Evolutionary conservation across 2,329 filamentous ascomycete species (phyloP).

Genomic region (Pestalotiopsis sp.): DNA sequence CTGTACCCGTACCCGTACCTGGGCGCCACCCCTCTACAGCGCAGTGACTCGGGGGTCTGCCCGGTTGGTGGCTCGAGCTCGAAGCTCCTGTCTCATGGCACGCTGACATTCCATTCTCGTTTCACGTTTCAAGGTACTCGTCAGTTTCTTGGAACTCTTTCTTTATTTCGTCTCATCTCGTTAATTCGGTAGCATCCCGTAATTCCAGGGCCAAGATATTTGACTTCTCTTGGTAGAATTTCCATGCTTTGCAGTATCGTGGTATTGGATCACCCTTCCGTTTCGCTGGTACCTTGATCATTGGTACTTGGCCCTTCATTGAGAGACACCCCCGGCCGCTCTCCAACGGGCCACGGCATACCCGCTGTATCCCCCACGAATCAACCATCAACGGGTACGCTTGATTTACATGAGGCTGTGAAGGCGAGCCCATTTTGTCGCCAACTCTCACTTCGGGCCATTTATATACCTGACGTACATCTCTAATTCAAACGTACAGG

Average conservation of each 20-base stretch:
- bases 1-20: not conserved
- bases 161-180: slow-evolving; percentile 2
- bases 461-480: not conserved
- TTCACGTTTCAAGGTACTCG: not conserved
- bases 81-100: not conserved
- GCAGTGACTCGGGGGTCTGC: not conserved
- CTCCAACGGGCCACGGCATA: not conserved
- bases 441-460: not conserved
- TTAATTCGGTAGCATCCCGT: not conserved
- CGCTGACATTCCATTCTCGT: not conserved
- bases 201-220: slow-evolving; percentile 1
- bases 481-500: not conserved
- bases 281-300: not conserved
- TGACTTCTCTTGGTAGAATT: not conserved
- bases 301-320: not conserved
- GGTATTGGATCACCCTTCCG: not conserved
- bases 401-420: not conserved
- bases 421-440: not conserved
- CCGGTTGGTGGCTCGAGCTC: not conserved
- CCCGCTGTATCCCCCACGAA: not conserved
- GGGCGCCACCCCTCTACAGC: not conserved
- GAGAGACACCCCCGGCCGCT: not conserved
- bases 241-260: not conserved
- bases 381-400: not conserved
- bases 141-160: not conserved